Base-by-base conservation (phyloP, 768 basidiomycete genomes). In the Termitomyces sp. region DNA sequence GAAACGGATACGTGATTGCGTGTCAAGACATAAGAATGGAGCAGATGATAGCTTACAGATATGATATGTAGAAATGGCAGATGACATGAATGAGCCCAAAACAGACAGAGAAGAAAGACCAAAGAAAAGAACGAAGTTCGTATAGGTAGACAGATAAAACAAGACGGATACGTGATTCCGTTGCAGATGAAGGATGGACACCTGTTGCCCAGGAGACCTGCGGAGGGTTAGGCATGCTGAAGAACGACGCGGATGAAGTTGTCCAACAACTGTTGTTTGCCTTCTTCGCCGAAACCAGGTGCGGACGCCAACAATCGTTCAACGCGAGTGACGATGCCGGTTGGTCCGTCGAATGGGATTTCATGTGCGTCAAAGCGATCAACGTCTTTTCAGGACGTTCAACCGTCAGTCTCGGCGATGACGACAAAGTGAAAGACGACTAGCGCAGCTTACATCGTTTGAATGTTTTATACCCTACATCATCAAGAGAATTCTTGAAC, bases 321-420 rank as follows among this genome's bases (percentile, higher is more conserved):
- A 6, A 89, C 85, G 43, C 81, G 82, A 27, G 77, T 67, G n/a
- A 90, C 75, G 42, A 92, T 83, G 22, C 90, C 90, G 33, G 74
- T 77, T 12, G 88, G 82, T 16, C 89, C 89, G 57, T 91, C 87
- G 50, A 91, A 84, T 3, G 88, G 85, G 47, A 92, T 91, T 43
- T 82, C 76, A 60, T 87, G 82, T 20, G 85, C 85, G 68, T 91
- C 89, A 65, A 87, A 91, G 59, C 83, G 83, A 67, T 84, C 84
- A 16, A 91, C 86, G 72, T 88, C 89, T 91, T 60, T 7, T 45
- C 57, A 50, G 45, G 18, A 33, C 62, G 56, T 55, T 52, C 51
- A 57, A 62, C 64, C 53, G 52, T 55, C 53, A 46, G 24, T 58
- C 52, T 34, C 33, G 24, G 26, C 39, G 53, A 51, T 47, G 53